Evolutionary conservation across 441 rosid species (phyloP).

Genomic region (Isatis lusitanica): DNA sequence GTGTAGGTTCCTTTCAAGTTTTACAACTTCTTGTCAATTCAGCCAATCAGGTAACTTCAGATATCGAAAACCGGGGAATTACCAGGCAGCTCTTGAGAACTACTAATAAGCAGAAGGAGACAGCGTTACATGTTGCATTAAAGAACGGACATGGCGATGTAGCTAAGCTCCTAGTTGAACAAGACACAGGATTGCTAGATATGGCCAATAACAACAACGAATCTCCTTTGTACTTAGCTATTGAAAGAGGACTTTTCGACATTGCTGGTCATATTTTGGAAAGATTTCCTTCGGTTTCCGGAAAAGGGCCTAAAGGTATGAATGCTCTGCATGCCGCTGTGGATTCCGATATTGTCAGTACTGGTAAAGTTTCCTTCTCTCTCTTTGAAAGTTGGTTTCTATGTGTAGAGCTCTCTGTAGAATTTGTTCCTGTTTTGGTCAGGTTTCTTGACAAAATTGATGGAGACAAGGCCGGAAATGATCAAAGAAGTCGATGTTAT

Average conservation of each 20-base stretch:
- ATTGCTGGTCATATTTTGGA: constrained; percentile 32
- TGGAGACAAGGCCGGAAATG: constrained; percentile 26
- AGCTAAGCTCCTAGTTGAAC: constrained; percentile 34
- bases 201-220: constrained; percentile 23
- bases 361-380: background rate
- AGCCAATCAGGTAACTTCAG: background rate
- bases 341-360: background rate
- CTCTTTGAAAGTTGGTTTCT: background rate
- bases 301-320: constrained; percentile 37
- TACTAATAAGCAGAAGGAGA: constrained; percentile 38
- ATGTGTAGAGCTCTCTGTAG: background rate
- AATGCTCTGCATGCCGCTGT: constrained; percentile 46
- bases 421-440: background rate
- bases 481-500: constrained; percentile 17
- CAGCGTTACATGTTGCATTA: constrained; percentile 38
- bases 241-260: constrained; percentile 25
- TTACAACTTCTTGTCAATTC: constrained; percentile 19
- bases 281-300: background rate
- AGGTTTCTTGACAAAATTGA: constrained; percentile 28
- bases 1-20: constrained; percentile 31
- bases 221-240: constrained; percentile 40
- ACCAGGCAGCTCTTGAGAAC: constrained; percentile 27
- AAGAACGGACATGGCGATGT: constrained; percentile 33
- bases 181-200: constrained; percentile 31
- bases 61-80: constrained; percentile 3